These are phyloP conservation scores for Pterocarpus macrocarpus DNA, from an alignment of 306 rosid species.

Conservation along the genomic window DNA sequence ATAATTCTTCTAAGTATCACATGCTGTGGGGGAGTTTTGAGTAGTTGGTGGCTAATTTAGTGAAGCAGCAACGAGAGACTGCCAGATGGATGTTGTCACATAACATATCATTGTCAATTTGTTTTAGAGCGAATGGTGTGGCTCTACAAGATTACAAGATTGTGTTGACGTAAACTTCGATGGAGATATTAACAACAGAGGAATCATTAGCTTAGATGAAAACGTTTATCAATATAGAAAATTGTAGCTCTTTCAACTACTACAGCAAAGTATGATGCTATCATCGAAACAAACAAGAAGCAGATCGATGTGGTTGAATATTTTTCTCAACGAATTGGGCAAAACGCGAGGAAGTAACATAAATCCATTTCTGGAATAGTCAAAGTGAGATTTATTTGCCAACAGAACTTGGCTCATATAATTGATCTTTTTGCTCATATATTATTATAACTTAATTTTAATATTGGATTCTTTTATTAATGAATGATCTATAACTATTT, in stretches of 20 bases:
- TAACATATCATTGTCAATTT: neutral
- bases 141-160: neutral
- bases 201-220: neutral
- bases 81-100: neutral
- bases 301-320: neutral
- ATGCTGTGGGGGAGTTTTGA: neutral
- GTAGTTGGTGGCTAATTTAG: neutral
- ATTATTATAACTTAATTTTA: no score
- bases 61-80: neutral
- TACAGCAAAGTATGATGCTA: neutral
- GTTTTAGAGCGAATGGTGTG: neutral
- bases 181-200: neutral
- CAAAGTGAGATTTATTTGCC: no score
- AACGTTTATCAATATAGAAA: neutral
- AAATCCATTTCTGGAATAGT: no score
- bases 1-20: neutral
- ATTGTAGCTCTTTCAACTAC: neutral
- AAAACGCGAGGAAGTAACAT: neutral
- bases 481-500: no score
- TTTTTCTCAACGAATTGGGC: neutral
- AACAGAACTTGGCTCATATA: no score
- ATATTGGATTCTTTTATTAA: no score
- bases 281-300: neutral
- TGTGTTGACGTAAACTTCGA: neutral
- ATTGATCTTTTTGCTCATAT: no score